Evolutionary conservation across 2,329 filamentous ascomycete species (phyloP).

Genomic region (Colletotrichum sp.): DNA sequence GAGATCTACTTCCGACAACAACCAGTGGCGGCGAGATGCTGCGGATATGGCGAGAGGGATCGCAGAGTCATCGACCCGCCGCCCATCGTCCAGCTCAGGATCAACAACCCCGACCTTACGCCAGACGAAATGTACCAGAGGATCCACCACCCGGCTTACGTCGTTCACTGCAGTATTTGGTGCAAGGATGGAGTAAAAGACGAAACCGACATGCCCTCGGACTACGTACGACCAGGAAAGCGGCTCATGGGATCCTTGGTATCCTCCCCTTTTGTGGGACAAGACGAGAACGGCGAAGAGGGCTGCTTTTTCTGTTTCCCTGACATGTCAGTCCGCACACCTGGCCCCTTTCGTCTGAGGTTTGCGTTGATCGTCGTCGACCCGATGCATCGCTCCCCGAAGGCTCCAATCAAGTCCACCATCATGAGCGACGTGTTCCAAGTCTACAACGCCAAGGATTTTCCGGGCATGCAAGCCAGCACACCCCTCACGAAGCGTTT

Average conservation of each 20-base stretch:
- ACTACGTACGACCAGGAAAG: constrained; percentile 74
- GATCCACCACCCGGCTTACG: constrained; percentile 68
- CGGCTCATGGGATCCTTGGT: constrained; percentile 82
- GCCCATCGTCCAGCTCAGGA: constrained; percentile 77
- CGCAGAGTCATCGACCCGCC: constrained; percentile 83
- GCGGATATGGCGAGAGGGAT: constrained; percentile 83
- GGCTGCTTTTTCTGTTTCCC: constrained; percentile 89
- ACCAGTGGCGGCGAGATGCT: constrained; percentile 78
- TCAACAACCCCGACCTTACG: constrained; percentile 62
- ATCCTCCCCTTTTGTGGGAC: constrained; percentile 76
- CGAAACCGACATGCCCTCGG: constrained; percentile 73
- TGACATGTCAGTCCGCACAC: constrained; percentile 79
- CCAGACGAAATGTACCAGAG: constrained; percentile 57
- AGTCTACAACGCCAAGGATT: constrained; percentile 85
- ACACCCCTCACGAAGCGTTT: constrained; percentile 75
- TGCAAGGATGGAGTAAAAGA: constrained; percentile 72
- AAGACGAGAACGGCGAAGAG: constrained; percentile 74
- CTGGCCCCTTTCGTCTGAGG: constrained; percentile 75
- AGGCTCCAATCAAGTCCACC: constrained; percentile 55
- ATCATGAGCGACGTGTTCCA: constrained; percentile 74
- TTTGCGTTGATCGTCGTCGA: constrained; percentile 79
- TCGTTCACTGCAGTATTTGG: constrained; percentile 80
- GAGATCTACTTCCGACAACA: constrained; percentile 74
- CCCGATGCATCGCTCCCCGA: constrained; percentile 57
- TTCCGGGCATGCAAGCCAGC: constrained; percentile 82